Evolutionary conservation across 208 protist genomes (phyloP).

Genomic region (Phytomonas francai): DNA sequence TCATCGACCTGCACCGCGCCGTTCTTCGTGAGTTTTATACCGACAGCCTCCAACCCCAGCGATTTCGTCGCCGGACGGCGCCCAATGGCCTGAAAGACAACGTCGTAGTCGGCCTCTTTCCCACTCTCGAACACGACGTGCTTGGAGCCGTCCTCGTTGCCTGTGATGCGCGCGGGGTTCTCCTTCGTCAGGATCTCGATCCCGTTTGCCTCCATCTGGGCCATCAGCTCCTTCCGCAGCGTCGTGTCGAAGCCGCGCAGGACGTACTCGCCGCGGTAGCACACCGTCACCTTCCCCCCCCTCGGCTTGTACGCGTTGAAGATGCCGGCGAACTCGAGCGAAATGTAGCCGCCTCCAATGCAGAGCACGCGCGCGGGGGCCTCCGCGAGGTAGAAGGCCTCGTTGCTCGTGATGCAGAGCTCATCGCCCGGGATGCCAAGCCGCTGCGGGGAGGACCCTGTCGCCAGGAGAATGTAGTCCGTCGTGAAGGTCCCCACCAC

Average conservation of each 20-base stretch:
- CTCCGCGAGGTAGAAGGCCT: conserved; percentile 84
- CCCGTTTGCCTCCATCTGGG: conserved; percentile 75
- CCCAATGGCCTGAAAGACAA: conserved; percentile 95
- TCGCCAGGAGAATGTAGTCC: conserved; percentile 78
- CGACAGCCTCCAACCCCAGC: conserved; percentile 89
- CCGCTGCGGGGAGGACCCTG: conserved; percentile 81
- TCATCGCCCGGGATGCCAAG: conserved; percentile 75
- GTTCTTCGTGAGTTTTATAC: conserved; percentile 76
- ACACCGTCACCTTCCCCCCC: conserved; percentile 58
- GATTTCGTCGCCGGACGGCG: conserved; percentile 86
- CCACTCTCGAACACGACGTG: conserved; percentile 80
- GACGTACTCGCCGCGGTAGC: conserved; percentile 73
- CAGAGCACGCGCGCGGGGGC: conserved; percentile 67
- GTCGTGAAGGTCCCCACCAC: conserved; percentile 56
- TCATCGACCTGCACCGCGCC: conserved; percentile 90
- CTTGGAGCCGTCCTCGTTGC: conserved; percentile 54
- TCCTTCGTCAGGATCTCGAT: conserved; percentile 70
- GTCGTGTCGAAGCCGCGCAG: conserved; percentile 85
- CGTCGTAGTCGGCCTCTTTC: conserved; percentile 82
- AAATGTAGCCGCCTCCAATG: conserved; percentile 89
- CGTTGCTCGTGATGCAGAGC: conserved; percentile 87
- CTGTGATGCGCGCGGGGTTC: conserved; percentile 70
- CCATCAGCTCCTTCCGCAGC: conserved; percentile 64
- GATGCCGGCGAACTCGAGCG: conserved; percentile 87
- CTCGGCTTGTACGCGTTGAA: conserved; percentile 83